Evolutionary conservation across 495 filamentous ascomycete species (phyloP).

Genomic region (Cryomyces minteri): DNA sequence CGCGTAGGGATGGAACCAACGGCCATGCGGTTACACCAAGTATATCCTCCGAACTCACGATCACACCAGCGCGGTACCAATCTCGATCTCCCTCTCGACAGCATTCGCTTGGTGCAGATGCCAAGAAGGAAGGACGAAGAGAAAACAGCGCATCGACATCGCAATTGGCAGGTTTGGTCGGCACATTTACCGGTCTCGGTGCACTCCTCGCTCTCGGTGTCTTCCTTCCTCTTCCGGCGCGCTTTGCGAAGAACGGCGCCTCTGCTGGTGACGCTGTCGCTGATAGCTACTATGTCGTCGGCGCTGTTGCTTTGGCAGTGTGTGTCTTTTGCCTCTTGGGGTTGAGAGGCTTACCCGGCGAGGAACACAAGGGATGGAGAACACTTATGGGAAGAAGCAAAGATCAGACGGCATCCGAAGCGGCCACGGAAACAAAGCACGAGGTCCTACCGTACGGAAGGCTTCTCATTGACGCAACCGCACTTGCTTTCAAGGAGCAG

Average conservation of each 20-base stretch:
- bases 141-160: slow-evolving; percentile 26
- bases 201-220: slow-evolving; percentile 63
- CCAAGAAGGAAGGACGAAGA: no score
- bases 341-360: slow-evolving; percentile 55
- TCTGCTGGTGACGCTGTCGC: slow-evolving; percentile 50
- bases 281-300: slow-evolving; percentile 73
- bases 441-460: slow-evolving; percentile 12
- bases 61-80: slow-evolving; percentile 20
- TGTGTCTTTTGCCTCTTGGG: slow-evolving; percentile 63
- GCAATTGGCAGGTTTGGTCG: slow-evolving; percentile 72
- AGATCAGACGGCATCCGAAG: slow-evolving; percentile 2
- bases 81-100: slow-evolving; percentile 11
- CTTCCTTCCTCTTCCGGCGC: slow-evolving; percentile 75
- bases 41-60: slow-evolving; percentile 22
- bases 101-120: neutral
- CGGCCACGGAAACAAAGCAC: neutral
- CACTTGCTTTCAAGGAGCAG: slow-evolving; percentile 52
- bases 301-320: slow-evolving; percentile 48
- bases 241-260: slow-evolving; percentile 47
- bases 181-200: slow-evolving; percentile 80
- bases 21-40: slow-evolving; percentile 13
- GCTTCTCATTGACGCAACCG: slow-evolving; percentile 40
- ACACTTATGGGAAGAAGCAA: slow-evolving; percentile 22
- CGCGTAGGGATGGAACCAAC: neutral
- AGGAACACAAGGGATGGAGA: slow-evolving; percentile 54